Percentiles rank a stretch among this genome's conserved stretches.
Evolutionary conservation across 2,329 filamentous ascomycete genomes (phyloP).

Genomic region (Pseudocercospora eumusae): DNA sequence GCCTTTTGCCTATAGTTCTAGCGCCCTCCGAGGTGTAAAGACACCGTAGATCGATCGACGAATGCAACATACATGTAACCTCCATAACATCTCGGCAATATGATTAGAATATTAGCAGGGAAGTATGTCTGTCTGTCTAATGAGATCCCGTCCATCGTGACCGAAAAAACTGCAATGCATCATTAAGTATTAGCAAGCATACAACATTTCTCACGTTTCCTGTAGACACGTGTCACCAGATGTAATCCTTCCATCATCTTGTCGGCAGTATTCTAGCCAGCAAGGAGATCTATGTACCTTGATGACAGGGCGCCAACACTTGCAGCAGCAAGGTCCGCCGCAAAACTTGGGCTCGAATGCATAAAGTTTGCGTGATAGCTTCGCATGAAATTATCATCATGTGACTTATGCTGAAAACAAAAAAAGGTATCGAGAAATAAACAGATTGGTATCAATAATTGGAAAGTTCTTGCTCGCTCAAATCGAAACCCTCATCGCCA

Average conservation of each 20-base stretch:
- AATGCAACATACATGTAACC: too few species aligned
- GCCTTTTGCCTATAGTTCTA: too few species aligned
- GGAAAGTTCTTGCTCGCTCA: neutral
- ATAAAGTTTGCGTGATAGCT: conserved; percentile 5
- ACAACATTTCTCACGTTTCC: too few species aligned
- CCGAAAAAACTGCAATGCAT: too few species aligned
- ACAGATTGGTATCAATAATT: conserved; percentile 4
- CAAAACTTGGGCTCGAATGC: conserved; percentile 4
- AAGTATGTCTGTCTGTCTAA: too few species aligned
- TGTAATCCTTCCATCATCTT: neutral
- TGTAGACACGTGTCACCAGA: neutral
- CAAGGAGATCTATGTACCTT: neutral
- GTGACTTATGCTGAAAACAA: neutral
- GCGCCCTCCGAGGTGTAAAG: too few species aligned
- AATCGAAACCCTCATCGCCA: neutral
- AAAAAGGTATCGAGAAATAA: neutral
- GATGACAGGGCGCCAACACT: neutral
- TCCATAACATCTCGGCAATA: too few species aligned
- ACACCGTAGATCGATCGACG: too few species aligned
- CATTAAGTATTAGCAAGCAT: too few species aligned
- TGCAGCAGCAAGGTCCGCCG: neutral
- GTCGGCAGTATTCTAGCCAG: too few species aligned
- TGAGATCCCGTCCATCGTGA: too few species aligned
- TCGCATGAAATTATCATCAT: neutral
- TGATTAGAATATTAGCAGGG: too few species aligned